Conservation (phyloP, 1,284 basidiomycete species). For the Apiotrichum laibachii region DNA sequence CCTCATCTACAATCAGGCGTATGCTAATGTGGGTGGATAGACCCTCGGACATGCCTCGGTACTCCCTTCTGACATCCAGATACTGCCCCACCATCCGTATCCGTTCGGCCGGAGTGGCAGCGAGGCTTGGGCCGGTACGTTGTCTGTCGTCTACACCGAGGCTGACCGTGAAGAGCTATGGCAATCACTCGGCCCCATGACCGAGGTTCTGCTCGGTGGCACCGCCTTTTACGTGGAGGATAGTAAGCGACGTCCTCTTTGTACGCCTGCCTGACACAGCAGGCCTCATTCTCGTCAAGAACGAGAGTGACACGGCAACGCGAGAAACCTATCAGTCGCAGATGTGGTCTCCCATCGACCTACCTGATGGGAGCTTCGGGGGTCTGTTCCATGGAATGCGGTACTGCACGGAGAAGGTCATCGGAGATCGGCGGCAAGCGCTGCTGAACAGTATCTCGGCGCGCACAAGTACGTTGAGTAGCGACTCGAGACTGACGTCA, state of each 20-base stretch:
- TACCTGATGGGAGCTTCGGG: too few species aligned
- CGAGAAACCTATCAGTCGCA: conserved; percentile 36
- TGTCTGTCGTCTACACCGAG: too few species aligned
- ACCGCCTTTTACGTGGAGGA: conserved; percentile 45
- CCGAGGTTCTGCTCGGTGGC: conserved; percentile 40
- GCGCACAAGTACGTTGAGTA: too few species aligned
- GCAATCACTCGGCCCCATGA: conserved; percentile 40
- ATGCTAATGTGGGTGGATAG: too few species aligned
- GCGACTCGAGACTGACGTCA: too few species aligned
- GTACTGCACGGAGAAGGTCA: too few species aligned
- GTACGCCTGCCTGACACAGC: too few species aligned
- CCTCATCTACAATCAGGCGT: conserved; percentile 47
- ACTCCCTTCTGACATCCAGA: too few species aligned
- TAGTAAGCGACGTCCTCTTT: conserved; percentile 18
- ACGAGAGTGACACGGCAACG: background rate
- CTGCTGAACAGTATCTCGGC: too few species aligned
- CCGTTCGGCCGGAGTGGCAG: conserved; percentile 45
- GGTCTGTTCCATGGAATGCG: too few species aligned
- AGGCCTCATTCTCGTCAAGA: conserved; percentile 30
- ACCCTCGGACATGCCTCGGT: too few species aligned
- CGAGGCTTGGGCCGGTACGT: conserved; percentile 41
- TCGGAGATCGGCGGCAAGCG: too few species aligned
- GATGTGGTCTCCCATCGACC: conserved; percentile 43
- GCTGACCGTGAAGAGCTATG: conserved; percentile 49
- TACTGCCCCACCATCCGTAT: conserved; percentile 39